Evolutionary conservation across 1,284 basidiomycete genomes (phyloP).

Genomic region (Athelia psychrophila): DNA sequence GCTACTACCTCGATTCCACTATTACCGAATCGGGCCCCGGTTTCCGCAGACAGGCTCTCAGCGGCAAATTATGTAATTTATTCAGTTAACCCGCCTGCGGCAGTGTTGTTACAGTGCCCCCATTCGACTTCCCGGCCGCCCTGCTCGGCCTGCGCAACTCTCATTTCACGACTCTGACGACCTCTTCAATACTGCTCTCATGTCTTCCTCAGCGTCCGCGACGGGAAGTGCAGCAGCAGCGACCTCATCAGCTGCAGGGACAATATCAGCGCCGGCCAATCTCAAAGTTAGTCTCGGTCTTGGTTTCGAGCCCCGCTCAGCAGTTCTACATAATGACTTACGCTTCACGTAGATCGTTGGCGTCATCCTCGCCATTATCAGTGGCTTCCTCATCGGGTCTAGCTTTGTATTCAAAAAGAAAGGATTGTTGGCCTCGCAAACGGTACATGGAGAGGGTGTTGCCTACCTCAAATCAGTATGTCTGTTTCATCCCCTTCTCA

Average conservation of each 20-base stretch:
- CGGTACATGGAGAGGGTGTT: constrained; percentile 86
- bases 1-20: too few species aligned
- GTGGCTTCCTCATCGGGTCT: constrained; percentile 90
- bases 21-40: too few species aligned
- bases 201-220: constrained; percentile 14
- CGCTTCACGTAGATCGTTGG: constrained; percentile 54
- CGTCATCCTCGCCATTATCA: constrained; percentile 79
- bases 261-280: constrained; percentile 21
- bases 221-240: constrained; percentile 20
- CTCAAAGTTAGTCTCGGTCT: constrained; percentile 26
- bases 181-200: constrained; percentile 8
- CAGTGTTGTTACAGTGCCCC: too few species aligned
- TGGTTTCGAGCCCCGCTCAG: background rate
- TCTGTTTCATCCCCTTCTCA: constrained; percentile 6
- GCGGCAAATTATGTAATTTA: background rate
- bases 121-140: too few species aligned
- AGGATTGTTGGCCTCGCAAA: constrained; percentile 72
- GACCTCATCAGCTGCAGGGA: constrained; percentile 18
- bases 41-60: background rate
- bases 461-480: constrained; percentile 87
- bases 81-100: too few species aligned
- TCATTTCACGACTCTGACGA: background rate
- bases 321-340: constrained; percentile 4
- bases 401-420: constrained; percentile 98
- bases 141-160: too few species aligned